Evolutionary conservation across 805 yeast genomes (phyloP).

Genomic region (Yarrowia sp.): DNA sequence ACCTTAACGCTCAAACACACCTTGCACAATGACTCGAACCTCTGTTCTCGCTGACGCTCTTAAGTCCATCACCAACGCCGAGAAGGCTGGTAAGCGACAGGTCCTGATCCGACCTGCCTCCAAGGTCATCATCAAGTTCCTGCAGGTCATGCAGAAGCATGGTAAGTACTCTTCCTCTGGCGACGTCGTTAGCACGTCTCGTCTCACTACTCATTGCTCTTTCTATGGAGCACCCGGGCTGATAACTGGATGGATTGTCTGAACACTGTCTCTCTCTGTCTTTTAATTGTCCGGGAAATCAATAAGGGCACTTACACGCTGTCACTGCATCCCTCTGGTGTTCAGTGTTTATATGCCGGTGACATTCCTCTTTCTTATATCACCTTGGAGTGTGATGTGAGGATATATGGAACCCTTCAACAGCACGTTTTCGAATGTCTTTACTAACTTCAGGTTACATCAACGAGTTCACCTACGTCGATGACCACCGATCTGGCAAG

Average conservation of each 20-base stretch:
- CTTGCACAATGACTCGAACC: constrained; percentile 81
- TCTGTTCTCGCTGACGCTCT: constrained; percentile 99
- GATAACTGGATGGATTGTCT: constrained; percentile 99
- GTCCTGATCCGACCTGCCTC: constrained; percentile 98
- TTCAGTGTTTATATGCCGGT: constrained; percentile 52
- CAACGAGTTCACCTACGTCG: constrained; percentile 97
- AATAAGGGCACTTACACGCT: constrained; percentile 34
- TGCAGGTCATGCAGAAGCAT: constrained; percentile 96
- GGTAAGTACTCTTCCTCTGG: constrained; percentile 54
- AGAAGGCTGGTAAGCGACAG: constrained; percentile 99
- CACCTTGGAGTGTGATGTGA: not conserved
- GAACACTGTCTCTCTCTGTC: constrained; percentile 91
- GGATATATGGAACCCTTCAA: not conserved
- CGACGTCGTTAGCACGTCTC: not conserved
- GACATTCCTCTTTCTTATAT: constrained; percentile 44
- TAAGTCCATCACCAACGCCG: constrained; percentile 98
- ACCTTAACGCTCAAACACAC: not conserved
- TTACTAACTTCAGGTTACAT: constrained; percentile 60
- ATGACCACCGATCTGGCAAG: constrained; percentile 99
- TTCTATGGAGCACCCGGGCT: constrained; percentile 63
- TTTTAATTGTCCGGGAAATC: constrained; percentile 95
- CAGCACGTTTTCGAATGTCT: not conserved
- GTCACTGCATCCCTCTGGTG: constrained; percentile 36
- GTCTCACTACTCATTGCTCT: not conserved
- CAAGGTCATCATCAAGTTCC: constrained; percentile 96